Evolutionary conservation across 192 early-diverging fungal species (phyloP).

Genomic region (Phycomyces blakesleeanus): DNA sequence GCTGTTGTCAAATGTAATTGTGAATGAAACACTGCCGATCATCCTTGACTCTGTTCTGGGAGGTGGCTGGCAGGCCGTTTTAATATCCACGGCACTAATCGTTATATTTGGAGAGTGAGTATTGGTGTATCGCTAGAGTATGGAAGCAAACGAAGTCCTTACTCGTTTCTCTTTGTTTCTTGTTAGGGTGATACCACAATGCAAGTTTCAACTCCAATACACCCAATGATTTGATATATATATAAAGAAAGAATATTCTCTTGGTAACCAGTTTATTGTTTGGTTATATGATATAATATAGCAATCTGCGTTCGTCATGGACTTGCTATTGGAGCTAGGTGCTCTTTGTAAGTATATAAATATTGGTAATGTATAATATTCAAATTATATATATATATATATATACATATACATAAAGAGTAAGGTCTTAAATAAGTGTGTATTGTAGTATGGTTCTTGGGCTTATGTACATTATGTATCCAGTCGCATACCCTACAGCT

Average conservation of each 20-base stretch:
- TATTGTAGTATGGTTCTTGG: conserved; percentile 50
- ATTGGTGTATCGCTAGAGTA: no score
- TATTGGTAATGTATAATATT: background rate
- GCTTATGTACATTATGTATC: conserved; percentile 63
- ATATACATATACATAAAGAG: background rate
- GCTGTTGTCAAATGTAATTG: conserved; percentile 87
- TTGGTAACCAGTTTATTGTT: background rate
- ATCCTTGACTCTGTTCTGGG: conserved; percentile 74
- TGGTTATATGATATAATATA: conserved; percentile 8
- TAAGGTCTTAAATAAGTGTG: no score
- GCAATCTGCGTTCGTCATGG: conserved; percentile 90
- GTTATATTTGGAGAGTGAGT: conserved; percentile 93
- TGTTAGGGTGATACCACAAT: conserved; percentile 73
- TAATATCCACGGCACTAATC: conserved; percentile 85
- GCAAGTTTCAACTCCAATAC: conserved; percentile 13
- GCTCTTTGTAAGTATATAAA: conserved; percentile 55
- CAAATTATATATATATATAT: background rate
- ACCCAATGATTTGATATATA: no score
- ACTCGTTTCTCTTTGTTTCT: no score
- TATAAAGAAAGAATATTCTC: background rate
- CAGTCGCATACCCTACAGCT: conserved; percentile 83
- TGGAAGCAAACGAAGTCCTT: no score
- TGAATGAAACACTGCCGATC: conserved; percentile 92
- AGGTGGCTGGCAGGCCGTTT: conserved; percentile 75
- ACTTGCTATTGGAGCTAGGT: conserved; percentile 83